Conservation (phyloP, 1,284 basidiomycete genomes). For the Naganishia liquefaciens region DNA sequence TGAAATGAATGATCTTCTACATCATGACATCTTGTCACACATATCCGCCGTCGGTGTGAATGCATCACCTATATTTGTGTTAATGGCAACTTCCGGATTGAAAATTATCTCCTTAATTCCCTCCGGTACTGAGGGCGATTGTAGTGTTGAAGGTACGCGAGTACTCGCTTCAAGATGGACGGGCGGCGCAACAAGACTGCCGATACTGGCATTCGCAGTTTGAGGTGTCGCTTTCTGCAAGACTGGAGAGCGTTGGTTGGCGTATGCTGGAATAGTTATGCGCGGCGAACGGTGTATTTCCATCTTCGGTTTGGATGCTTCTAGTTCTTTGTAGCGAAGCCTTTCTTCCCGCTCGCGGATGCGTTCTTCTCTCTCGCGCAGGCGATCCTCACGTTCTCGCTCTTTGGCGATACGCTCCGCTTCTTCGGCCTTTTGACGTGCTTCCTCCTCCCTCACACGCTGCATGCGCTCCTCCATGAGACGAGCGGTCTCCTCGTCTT, state of each 20-base stretch:
- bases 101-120: no score
- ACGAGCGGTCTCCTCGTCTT: conserved; percentile 50
- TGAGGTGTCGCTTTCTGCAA: conserved; percentile 2
- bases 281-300: conserved; percentile 33
- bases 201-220: no score
- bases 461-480: conserved; percentile 57
- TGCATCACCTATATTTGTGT: no score
- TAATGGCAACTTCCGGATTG: no score
- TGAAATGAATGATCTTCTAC: no score
- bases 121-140: no score
- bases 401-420: conserved; percentile 47
- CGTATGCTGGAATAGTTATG: conserved; percentile 18
- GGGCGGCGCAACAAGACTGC: no score
- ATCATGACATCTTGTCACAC: no score
- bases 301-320: conserved; percentile 45
- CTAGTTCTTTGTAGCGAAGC: conserved; percentile 47
- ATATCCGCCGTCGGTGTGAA: no score
- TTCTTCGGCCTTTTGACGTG: conserved; percentile 43
- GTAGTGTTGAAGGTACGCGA: no score
- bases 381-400: conserved; percentile 53
- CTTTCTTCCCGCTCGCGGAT: conserved; percentile 55
- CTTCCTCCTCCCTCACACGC: conserved; percentile 49
- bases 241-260: conserved; percentile 8
- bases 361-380: conserved; percentile 53
- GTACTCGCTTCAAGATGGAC: no score